These are phyloP conservation scores for Fusarium begoniae DNA, from an alignment of 2,329 filamentous ascomycete genomes.

Conservation along the genomic window DNA sequence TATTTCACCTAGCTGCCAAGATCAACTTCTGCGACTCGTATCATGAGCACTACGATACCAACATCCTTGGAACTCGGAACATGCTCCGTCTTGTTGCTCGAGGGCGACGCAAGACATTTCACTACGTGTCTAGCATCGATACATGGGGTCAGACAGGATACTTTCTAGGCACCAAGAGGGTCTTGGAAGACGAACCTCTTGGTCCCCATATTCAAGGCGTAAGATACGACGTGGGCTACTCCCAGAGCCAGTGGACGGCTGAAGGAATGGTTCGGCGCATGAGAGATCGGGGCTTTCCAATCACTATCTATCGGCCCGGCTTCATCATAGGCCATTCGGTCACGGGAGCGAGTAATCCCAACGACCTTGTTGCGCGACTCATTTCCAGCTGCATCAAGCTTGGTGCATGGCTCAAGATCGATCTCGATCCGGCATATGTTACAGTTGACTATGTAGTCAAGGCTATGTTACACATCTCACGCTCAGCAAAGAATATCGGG, in stretches of 20 bases:
- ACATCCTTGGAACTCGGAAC: background rate
- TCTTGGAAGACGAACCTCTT: background rate
- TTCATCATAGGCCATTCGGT: background rate
- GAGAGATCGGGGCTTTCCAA: background rate
- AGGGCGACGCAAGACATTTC: background rate
- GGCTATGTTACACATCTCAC: background rate
- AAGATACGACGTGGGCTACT: background rate
- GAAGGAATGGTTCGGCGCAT: background rate
- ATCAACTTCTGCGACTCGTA: conserved; percentile 2
- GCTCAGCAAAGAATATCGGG: background rate
- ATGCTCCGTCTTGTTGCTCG: background rate
- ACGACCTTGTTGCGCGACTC: background rate
- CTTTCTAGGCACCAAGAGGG: background rate
- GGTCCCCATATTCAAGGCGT: background rate
- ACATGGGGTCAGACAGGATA: conserved; percentile 2
- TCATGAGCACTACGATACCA: background rate
- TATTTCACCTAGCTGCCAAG: conserved; percentile 2
- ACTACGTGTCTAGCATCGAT: conserved; percentile 3
- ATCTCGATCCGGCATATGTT: background rate
- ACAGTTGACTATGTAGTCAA: conserved; percentile 1
- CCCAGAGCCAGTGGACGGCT: background rate
- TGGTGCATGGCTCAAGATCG: background rate
- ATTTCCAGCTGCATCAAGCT: conserved; percentile 2
- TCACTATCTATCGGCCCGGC: background rate
- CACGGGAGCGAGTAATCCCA: background rate